A percentile compares a stretch with the other conserved stretches of the same genome.
phyloP scores from a whole-genome alignment of 1,284 basidiomycete genomes.

The Vanrija humicola region DNA sequence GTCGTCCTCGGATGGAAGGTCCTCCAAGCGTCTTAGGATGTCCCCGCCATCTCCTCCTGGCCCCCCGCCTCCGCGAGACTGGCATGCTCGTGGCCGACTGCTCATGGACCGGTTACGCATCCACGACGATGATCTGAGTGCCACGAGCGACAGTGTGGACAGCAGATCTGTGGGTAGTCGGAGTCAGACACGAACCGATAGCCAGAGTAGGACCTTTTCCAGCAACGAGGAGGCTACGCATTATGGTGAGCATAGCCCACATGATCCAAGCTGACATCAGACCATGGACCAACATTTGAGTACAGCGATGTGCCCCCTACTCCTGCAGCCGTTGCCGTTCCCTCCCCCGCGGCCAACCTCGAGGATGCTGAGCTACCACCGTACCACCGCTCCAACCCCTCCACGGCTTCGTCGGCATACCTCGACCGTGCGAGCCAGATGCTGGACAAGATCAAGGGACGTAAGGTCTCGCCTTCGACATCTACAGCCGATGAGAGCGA shows the following conservation, averaged over 20 bases:
- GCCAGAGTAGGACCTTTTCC: not conserved
- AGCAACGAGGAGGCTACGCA: not conserved
- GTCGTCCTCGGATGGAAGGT: constrained; percentile 25
- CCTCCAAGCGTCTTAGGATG: constrained; percentile 33
- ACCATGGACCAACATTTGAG: constrained; percentile 23
- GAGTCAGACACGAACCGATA: constrained; percentile 8
- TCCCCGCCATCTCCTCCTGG: constrained; percentile 24
- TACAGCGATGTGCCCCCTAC: constrained; percentile 23
- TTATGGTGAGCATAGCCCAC: constrained; percentile 2
- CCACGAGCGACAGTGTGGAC: constrained; percentile 26
- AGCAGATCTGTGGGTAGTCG: constrained; percentile 14
- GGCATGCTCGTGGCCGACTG: constrained; percentile 37
- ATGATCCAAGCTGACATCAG: constrained; percentile 3
- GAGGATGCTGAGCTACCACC: constrained; percentile 7
- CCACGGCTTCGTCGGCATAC: constrained; percentile 54
- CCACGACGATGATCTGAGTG: constrained; percentile 32
- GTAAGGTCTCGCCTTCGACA: constrained; percentile 37
- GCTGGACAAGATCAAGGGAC: constrained; percentile 72
- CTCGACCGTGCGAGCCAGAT: constrained; percentile 68
- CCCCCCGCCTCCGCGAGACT: constrained; percentile 19
- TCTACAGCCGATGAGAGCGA: constrained; percentile 21
- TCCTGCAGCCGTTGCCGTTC: constrained; percentile 6
- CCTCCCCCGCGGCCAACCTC: not conserved
- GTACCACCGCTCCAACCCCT: constrained; percentile 40
- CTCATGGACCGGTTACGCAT: constrained; percentile 44